Base-by-base conservation (phyloP, 2,329 filamentous ascomycete species). In the Rutstroemia sp. region DNA sequence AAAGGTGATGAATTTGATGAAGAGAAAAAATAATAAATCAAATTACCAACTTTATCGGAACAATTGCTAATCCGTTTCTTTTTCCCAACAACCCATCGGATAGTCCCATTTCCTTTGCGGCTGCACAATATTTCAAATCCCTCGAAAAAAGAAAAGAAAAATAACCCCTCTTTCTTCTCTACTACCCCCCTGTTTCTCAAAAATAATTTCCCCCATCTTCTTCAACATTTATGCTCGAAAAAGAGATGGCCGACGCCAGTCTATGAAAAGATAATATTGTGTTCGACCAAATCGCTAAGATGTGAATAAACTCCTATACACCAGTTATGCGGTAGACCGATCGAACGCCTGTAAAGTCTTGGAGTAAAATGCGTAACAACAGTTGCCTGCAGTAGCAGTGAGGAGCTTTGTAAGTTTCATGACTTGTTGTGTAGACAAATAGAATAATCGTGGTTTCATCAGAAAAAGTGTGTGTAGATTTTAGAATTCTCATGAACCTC, bases 381-480 rank as follows among this genome's bases (percentile, higher is more conserved):
- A 61, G 60, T 64, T 65, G 61, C 59, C 57, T 61, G 60, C 57
- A 50, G 21, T 62, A 59, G 59, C 61, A 58, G 56, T 59, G 61
- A 59, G 18, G 49, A 56, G 49, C 30, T 47, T 56, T 56, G 49
- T 42, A 58, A 47, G 41, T 52, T 46, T 51, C 34, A 41, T 51
- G n/a, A 49, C 52, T 47, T 52, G 41, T 52, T 49, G 46, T 56
- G 51, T 52, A 23, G 18, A 52, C 54, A 56, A 56, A 52, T 46
- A 52, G 49, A 56, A 65, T 65, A 64, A 61, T 68, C 64, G 60
- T 67, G 52, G 58, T 65, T 64, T 79, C 75, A 74, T 92, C 83
- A 99, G 80, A 99, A 97, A 82, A 99, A 99, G 81, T 99, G 94
- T 67, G 94, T 99, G 79, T 99, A 96, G 69, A 96, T 92, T 78